phyloP scores from a whole-genome alignment of 352 stramenopile species.

The Phytophthora boehmeriae region DNA sequence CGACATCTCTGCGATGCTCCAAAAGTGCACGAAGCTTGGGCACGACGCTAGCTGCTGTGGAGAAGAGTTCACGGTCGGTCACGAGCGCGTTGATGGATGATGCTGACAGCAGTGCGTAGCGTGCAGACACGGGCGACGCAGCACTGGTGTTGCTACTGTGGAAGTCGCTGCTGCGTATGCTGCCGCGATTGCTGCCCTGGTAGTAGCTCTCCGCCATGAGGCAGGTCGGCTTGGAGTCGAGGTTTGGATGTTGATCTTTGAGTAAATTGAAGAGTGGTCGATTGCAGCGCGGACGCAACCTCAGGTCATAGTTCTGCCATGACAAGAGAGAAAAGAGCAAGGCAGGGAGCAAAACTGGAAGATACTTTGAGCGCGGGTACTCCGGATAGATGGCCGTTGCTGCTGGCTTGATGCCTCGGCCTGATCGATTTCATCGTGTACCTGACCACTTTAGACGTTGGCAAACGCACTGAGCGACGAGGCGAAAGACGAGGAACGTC shows the following conservation, averaged over 20 bases:
- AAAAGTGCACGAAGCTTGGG: conserved; percentile 46
- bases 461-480: conserved; percentile 3
- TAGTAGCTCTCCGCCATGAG: conserved; percentile 41
- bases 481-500: neutral
- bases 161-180: conserved; percentile 40
- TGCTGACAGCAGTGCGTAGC: conserved; percentile 25
- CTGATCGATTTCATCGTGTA: conserved; percentile 23
- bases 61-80: conserved; percentile 42
- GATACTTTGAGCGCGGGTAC: neutral
- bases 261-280: conserved; percentile 33
- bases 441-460: neutral
- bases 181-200: conserved; percentile 34
- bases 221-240: conserved; percentile 2
- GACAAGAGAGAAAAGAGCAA: too few relatives aligned
- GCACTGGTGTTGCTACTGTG: conserved; percentile 40
- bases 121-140: conserved; percentile 31
- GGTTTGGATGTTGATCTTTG: conserved; percentile 4
- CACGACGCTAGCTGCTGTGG: conserved; percentile 34
- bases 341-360: neutral
- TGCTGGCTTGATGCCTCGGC: conserved; percentile 28
- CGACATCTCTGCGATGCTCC: conserved; percentile 21
- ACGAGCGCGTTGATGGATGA: conserved; percentile 43
- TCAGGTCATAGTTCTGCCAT: neutral
- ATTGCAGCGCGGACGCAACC: conserved; percentile 22
- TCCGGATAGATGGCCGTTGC: conserved; percentile 41